phyloP scores from a whole-genome alignment of 1,284 basidiomycete species.

The Trametes versicolor region DNA sequence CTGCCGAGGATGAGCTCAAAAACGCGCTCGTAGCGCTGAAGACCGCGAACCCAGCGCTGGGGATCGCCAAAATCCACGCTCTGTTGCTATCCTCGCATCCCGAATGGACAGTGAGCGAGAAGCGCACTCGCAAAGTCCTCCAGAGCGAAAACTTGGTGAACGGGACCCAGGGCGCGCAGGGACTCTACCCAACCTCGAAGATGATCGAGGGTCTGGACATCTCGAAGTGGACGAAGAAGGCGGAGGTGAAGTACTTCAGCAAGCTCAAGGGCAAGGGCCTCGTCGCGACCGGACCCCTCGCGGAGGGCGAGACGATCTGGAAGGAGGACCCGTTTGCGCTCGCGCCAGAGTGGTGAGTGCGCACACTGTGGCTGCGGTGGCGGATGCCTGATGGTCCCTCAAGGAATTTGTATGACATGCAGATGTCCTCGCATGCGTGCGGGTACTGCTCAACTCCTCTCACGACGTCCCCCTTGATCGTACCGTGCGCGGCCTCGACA shows the following conservation, averaged over 20 bases:
- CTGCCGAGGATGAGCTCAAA: conserved; percentile 59
- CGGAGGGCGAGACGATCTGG: conserved; percentile 82
- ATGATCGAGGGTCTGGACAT: conserved; percentile 74
- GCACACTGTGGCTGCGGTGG: neutral
- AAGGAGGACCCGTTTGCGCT: conserved; percentile 82
- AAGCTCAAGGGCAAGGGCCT: conserved; percentile 85
- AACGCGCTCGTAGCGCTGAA: conserved; percentile 52
- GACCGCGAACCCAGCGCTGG: conserved; percentile 67
- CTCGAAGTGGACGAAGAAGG: conserved; percentile 67
- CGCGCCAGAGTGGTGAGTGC: conserved; percentile 73
- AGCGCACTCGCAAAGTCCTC: conserved; percentile 76
- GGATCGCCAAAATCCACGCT: conserved; percentile 76
- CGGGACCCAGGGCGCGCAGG: conserved; percentile 20
- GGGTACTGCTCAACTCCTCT: conserved; percentile 75
- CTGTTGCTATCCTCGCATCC: conserved; percentile 67
- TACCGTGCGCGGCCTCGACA: conserved; percentile 58
- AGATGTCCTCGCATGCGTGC: conserved; percentile 65
- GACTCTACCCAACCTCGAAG: conserved; percentile 67
- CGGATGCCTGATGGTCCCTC: conserved; percentile 12
- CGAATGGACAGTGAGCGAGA: conserved; percentile 84
- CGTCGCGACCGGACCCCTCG: conserved; percentile 73
- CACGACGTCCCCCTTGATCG: conserved; percentile 55
- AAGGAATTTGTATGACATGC: conserved; percentile 79
- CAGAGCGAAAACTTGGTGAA: conserved; percentile 65
- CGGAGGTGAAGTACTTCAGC: conserved; percentile 77